A percentile compares a stretch with the other conserved stretches of the same genome.
These are phyloP conservation scores for Rhodotorula sp. DNA, from an alignment of 1,284 basidiomycete species.

Conservation along the genomic window DNA sequence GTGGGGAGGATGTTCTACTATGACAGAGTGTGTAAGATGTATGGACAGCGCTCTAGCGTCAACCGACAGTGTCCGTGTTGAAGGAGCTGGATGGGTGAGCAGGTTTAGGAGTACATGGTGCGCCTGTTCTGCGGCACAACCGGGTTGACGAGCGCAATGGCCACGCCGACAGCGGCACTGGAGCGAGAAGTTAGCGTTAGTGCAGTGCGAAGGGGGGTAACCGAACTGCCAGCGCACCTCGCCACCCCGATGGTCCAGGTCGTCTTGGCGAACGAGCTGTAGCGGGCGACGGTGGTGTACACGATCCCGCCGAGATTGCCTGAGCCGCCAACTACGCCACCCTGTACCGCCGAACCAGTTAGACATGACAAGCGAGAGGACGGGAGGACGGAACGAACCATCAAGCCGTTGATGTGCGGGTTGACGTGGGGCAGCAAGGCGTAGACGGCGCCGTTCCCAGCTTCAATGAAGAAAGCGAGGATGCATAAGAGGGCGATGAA, in stretches of 20 bases:
- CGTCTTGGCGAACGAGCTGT: constrained; percentile 14
- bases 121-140: constrained; percentile 3
- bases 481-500: constrained; percentile 15
- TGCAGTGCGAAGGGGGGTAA: no score
- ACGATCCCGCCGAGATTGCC: constrained; percentile 56
- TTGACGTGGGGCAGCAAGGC: constrained; percentile 34
- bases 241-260: constrained; percentile 18
- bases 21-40: not conserved
- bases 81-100: not conserved
- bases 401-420: constrained; percentile 29
- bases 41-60: not conserved
- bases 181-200: not conserved
- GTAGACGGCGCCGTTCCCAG: constrained; percentile 2
- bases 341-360: not conserved
- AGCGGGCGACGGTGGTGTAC: constrained; percentile 10
- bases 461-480: constrained; percentile 26
- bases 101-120: not conserved
- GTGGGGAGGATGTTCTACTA: not conserved
- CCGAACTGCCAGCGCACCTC: not conserved
- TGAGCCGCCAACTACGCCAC: constrained; percentile 59
- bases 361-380: not conserved
- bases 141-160: constrained; percentile 2
- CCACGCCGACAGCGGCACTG: constrained; percentile 1
- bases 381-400: not conserved
- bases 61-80: not conserved